Percentiles rank a stretch among this genome's conserved stretches.
phyloP scores from a whole-genome alignment of 176 grass and related monocot genomes.

The Coix lacrymajobi region DNA sequence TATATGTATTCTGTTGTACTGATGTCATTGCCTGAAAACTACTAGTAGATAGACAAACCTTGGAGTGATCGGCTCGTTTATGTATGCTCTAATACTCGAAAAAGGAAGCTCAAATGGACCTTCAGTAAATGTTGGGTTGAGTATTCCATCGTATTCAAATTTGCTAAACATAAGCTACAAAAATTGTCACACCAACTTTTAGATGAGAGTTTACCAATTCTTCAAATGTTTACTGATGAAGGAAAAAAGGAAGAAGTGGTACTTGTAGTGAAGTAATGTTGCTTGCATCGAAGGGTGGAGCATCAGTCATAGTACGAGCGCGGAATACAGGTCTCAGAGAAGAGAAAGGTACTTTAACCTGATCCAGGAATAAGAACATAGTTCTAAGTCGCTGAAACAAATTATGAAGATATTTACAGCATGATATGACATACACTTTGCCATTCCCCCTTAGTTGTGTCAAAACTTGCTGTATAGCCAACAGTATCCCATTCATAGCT shows the following conservation, averaged over 20 bases:
- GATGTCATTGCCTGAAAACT: neutral
- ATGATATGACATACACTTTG: slow-evolving; percentile 62
- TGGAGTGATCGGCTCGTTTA: slow-evolving; percentile 79
- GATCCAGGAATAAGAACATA: slow-evolving; percentile 25
- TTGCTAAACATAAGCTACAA: slow-evolving; percentile 99
- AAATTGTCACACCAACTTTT: slow-evolving; percentile 19
- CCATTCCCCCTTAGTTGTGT: slow-evolving; percentile 79
- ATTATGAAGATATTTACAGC: neutral
- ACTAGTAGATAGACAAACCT: slow-evolving; percentile 52
- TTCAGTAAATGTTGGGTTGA: slow-evolving; percentile 93
- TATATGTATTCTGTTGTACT: slow-evolving; percentile 3
- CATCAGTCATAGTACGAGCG: slow-evolving; percentile 77
- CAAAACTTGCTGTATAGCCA: slow-evolving; percentile 83
- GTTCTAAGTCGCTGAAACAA: slow-evolving; percentile 9
- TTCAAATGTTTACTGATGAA: slow-evolving; percentile 9
- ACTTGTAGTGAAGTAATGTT: slow-evolving; percentile 77
- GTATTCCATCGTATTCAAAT: slow-evolving; percentile 91
- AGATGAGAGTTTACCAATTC: neutral
- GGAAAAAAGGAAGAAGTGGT: neutral
- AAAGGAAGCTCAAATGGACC: slow-evolving; percentile 97
- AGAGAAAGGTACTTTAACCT: slow-evolving; percentile 83
- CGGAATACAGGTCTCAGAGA: slow-evolving; percentile 78
- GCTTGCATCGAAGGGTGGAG: slow-evolving; percentile 80
- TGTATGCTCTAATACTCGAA: slow-evolving; percentile 74
- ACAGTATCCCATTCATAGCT: slow-evolving; percentile 87